Percentiles rank a stretch among this genome's conserved stretches.
These are phyloP conservation scores for Nidula microcarpa DNA, from an alignment of 768 basidiomycete genomes.

Conservation along the genomic window DNA sequence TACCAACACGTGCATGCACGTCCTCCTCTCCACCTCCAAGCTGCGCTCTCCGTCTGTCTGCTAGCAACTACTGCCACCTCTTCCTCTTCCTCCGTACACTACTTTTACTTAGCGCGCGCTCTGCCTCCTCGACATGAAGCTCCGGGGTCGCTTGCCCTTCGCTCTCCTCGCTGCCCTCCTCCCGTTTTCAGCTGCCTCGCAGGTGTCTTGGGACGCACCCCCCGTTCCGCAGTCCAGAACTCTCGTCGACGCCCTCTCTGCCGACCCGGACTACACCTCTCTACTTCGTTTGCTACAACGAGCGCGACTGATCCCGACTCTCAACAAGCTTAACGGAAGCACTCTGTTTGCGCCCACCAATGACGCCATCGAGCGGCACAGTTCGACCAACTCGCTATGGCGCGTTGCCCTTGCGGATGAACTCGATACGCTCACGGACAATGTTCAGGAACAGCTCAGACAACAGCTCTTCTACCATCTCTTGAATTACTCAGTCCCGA, in stretches of 20 bases:
- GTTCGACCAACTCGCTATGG: constrained; percentile 32
- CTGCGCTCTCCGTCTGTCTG: background rate
- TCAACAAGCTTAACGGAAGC: constrained; percentile 78
- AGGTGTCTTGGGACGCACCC: background rate
- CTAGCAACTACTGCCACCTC: constrained; percentile 9
- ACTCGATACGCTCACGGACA: constrained; percentile 52
- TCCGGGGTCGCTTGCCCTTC: constrained; percentile 11
- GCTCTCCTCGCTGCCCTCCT: background rate
- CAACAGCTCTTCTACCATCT: constrained; percentile 95
- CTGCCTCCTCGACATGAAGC: too few relatives aligned
- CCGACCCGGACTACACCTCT: constrained; percentile 74
- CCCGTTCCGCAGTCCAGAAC: constrained; percentile 31
- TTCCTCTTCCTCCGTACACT: constrained; percentile 18
- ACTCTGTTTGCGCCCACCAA: constrained; percentile 97
- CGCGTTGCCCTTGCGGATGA: constrained; percentile 33
- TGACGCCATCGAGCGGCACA: constrained; percentile 69
- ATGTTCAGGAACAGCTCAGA: constrained; percentile 77
- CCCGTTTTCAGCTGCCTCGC: background rate
- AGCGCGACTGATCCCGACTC: constrained; percentile 84
- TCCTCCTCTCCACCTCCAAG: background rate
- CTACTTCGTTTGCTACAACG: constrained; percentile 77
- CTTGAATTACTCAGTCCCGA: constrained; percentile 71
- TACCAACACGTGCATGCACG: background rate
- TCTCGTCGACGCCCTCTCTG: constrained; percentile 74
- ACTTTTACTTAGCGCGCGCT: too few relatives aligned